phyloP scores from a whole-genome alignment of 345 rosid species.

The Camelina sativa region DNA sequence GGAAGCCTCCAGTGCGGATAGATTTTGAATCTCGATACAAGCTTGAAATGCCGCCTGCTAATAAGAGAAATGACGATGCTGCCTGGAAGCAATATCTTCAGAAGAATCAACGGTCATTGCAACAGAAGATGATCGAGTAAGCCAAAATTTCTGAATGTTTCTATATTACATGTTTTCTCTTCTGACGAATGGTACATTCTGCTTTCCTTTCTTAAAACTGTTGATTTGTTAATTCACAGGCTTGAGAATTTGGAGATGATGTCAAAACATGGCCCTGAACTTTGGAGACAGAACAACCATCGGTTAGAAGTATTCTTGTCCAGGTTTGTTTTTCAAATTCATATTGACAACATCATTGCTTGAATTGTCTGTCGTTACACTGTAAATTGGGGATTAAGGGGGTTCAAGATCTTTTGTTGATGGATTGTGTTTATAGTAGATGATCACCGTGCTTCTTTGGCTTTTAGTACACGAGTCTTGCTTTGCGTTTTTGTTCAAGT shows the following conservation, averaged over 20 bases:
- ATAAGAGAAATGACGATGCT: slow-evolving; percentile 77
- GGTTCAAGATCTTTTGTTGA: slow-evolving; percentile 14
- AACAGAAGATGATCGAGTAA: slow-evolving; percentile 82
- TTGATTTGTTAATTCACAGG: slow-evolving; percentile 52
- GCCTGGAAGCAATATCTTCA: slow-evolving; percentile 90
- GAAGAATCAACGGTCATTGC: slow-evolving; percentile 76
- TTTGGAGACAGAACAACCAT: slow-evolving; percentile 80
- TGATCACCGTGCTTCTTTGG: slow-evolving; percentile 29
- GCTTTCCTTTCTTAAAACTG: slow-evolving; percentile 12
- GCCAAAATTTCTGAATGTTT: slow-evolving; percentile 20
- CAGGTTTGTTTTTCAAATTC: slow-evolving; percentile 55
- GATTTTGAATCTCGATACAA: slow-evolving; percentile 77
- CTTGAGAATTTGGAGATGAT: slow-evolving; percentile 91
- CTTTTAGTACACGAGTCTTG: slow-evolving; percentile 2
- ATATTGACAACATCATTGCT: slow-evolving; percentile 15
- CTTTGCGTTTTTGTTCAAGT: slow-evolving; percentile 17
- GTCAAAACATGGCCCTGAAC: slow-evolving; percentile 81
- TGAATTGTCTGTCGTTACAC: neutral
- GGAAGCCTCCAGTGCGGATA: slow-evolving; percentile 79
- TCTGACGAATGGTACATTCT: neutral
- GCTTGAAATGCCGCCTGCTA: slow-evolving; percentile 63
- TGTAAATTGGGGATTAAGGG: neutral
- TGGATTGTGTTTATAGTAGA: neutral
- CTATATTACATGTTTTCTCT: neutral
- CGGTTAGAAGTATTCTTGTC: slow-evolving; percentile 67